Percentiles rank a stretch among this genome's conserved stretches.
Evolutionary conservation across 148 eudicot genomes (phyloP).

Genomic region (Camellia granthamiana): DNA sequence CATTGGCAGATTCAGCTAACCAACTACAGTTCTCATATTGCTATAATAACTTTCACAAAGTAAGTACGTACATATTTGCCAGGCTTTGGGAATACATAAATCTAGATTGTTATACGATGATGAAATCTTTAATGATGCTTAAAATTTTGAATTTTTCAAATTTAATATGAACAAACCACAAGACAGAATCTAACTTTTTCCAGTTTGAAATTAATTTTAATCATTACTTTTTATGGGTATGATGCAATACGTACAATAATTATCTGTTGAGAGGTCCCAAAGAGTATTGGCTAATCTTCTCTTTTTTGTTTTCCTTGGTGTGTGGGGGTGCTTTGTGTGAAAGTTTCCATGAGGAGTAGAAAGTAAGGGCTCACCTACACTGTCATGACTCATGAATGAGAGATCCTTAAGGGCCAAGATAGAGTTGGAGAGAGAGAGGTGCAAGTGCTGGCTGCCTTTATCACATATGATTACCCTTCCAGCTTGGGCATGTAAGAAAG

Average conservation of each 20-base stretch:
- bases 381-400: slow-evolving; percentile 12
- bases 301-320: slow-evolving; percentile 21
- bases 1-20: slow-evolving; percentile 43
- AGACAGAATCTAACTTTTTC: not conserved
- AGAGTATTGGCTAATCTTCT: slow-evolving; percentile 35
- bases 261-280: slow-evolving; percentile 15
- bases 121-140: not conserved
- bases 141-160: not conserved
- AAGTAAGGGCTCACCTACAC: slow-evolving; percentile 47
- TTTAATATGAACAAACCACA: not conserved
- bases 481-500: slow-evolving; percentile 7
- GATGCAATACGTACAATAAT: not conserved
- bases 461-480: not conserved
- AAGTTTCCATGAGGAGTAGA: slow-evolving; percentile 46
- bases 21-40: slow-evolving; percentile 2
- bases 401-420: slow-evolving; percentile 47
- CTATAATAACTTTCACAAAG: not conserved
- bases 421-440: slow-evolving; percentile 35
- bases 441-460: slow-evolving; percentile 27
- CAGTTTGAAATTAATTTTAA: not conserved
- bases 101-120: not conserved
- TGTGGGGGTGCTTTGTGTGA: slow-evolving; percentile 39
- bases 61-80: not conserved
- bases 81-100: not conserved
- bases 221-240: not conserved